Base-by-base conservation (phyloP, 441 rosid genomes). In the Bruguiera hainesii region DNA sequence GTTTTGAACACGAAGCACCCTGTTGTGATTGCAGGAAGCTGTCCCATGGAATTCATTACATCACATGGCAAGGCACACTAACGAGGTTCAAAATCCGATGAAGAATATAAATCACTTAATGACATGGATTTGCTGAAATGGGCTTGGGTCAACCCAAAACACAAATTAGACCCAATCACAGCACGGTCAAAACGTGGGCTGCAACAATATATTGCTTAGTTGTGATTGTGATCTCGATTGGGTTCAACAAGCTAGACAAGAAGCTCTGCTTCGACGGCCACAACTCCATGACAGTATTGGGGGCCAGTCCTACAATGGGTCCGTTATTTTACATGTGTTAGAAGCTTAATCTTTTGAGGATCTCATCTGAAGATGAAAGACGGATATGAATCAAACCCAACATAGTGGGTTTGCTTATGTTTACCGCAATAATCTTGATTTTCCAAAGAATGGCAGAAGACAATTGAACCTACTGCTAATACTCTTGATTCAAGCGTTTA, bases 301-400 rank as follows among this genome's bases (percentile, higher is more conserved):
- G 60, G 89, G 98, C 88, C 18, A 89, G 89, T 68, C 91, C 79
- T 0, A 86, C 93, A 3, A 91, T 91, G 98, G 95, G 96, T 5
- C 79, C 90, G 11, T 68, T 91, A 70, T 86, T 91, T 61, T 84
- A 57, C 13, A 21, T 84, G 0, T 87, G 88, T 5, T 78, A 83
- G 28, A 82, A 76, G 68, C 82, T 91, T 0, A 76, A 76, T 39
- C 78, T 88, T 20, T 60, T 91, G 61, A 63, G 98, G 75, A 86
- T 89, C 61, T 91, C 96, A 6, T 49, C 80, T 0, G 79, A 85
- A 16, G 91, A 89, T 71, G 98, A 91, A 76, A 82, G 90, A 75
- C 84, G 52, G 95, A 93, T 37, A 86, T 91, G 98, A 96, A 91
- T 69, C 30, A 85, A 71, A 85, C 96, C 71, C 83, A 89, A 10